Evolutionary conservation across 495 filamentous ascomycete genomes (phyloP), one percentile per base, ranked within the genome.

Genomic region (Opeltia flavorubescens): DNA sequence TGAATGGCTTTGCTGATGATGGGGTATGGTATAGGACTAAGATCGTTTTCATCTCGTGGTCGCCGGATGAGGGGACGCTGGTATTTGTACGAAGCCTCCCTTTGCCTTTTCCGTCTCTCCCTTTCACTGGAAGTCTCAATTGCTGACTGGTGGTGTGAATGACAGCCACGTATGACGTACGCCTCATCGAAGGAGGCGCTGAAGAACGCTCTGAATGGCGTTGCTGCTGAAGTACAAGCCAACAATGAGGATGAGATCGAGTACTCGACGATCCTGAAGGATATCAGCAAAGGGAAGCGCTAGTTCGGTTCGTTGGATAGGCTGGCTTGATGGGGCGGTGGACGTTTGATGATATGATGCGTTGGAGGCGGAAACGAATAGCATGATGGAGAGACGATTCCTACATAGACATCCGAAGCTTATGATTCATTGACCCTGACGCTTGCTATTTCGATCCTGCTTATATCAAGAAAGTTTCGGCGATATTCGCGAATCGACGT

Each of bases 11-110:
- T 31, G 29, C 29, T 31, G 29, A 31, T 13, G 6, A 31, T 6
- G 13, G 13, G 29, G 29, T 39, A 46, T 8, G 5, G 5, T 33
- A 24, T 56, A 89, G 89, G 66, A 89, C 75, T 77, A 98, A 98
- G 77, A 91, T 98, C 58, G 81, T 84, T 55, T 94, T 96, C 71
- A 84, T 95, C 59, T 75, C 82, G 50, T 98, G 89, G 89, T 84
- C 83, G 48, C 89, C 91, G 40, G 80, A 83, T 71, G 77, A 88
- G 45, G 50, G 52, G 59, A 80, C 86, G 50, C 69, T 78, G 50
- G 78, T 86, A 62, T 77, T 80, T 68, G 89, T 95, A 69, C 64
- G 81, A n/a, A n/a, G n/a, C n/a, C n/a, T n/a, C n/a, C n/a, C n/a
- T n/a, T n/a, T n/a, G n/a, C n/a, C n/a, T n/a, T n/a, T 75, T 46